Percentiles rank a stretch among this genome's conserved stretches.
phyloP scores from a whole-genome alignment of 2,329 filamentous ascomycete genomes.

The Periconia sp. region DNA sequence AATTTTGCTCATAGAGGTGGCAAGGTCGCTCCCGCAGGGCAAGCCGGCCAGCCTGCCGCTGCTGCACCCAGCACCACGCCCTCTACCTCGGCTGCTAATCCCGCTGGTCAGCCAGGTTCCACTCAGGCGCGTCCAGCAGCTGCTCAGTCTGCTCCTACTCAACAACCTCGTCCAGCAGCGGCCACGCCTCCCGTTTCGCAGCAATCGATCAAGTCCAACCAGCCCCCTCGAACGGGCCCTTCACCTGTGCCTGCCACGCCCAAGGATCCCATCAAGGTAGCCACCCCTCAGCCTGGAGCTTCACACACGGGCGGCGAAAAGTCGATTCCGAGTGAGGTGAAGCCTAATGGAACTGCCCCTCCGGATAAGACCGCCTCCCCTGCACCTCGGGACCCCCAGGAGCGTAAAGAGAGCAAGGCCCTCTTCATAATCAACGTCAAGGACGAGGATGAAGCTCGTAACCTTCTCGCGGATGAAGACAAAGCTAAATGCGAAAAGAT shows the following conservation, averaged over 20 bases:
- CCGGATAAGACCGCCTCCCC: conserved; percentile 42
- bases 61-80: conserved; percentile 35
- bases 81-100: conserved; percentile 44
- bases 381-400: conserved; percentile 57
- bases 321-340: conserved; percentile 44
- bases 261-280: conserved; percentile 52
- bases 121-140: conserved; percentile 33
- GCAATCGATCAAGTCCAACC: conserved; percentile 40
- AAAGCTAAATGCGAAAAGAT: conserved; percentile 71
- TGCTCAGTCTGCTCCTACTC: conserved; percentile 36
- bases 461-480: conserved; percentile 82
- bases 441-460: conserved; percentile 78
- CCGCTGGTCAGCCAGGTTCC: conserved; percentile 30
- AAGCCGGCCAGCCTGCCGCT: conserved; percentile 42
- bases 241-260: conserved; percentile 46
- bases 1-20: conserved; percentile 96
- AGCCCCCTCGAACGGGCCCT: conserved; percentile 41
- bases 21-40: conserved; percentile 57
- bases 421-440: conserved; percentile 89
- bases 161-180: conserved; percentile 34
- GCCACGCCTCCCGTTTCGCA: conserved; percentile 36
- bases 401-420: conserved; percentile 68
- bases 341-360: conserved; percentile 53
- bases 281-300: conserved; percentile 50
- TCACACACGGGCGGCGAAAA: conserved; percentile 42